Evolutionary conservation across 768 basidiomycete genomes (phyloP), one percentile per base, ranked within the genome.

Genomic region (Suillus weaverae): DNA sequence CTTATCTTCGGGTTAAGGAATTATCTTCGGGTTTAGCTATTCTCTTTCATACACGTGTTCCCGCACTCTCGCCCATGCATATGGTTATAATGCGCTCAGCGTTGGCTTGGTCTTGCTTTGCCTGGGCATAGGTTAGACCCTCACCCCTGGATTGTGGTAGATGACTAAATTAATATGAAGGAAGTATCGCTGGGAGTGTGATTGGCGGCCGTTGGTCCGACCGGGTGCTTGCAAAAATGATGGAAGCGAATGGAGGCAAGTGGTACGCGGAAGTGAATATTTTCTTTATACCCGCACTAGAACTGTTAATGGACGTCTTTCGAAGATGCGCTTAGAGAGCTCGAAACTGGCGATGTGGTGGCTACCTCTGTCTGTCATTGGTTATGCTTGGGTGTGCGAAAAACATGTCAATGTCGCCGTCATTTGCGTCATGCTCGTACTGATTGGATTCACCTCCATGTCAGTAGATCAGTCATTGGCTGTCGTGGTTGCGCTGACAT

Each of bases 101-200:
- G 86, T 90, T 56, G 95, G 95, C 4, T 75, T 95, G 30, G 86
- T 94, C 16, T 83, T 95, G 5, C 83, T 97, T 8, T 76, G 89
- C 0, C 90, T 87, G 69, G 94, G 94, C 53, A 67, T 84, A 18
- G 90, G 90, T 87, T 62, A 41, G 81, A 70, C 51, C 8, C 30
- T 65, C n/a, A 1, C 60, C n/a, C 9, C 14, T 57, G 16, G 26
- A 50, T 61, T 56, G 22, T 32, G 16, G 18, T 43, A 61, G 22
- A 36, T 50, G 43, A 26, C 30, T 32, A 33, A 63, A 4, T 30
- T 36, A 14, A 4, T 20, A 43, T 48, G 16, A 43, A 77, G 87
- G 87, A 9, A 81, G 79, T 65, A 77, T 87, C 43, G 64, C 74
- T 10, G 89, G 88, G 4, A 85, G 84, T 66, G 70, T 89, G 9